Conservation (phyloP, 768 basidiomycete species). For the Sarcomyxa edulis region DNA sequence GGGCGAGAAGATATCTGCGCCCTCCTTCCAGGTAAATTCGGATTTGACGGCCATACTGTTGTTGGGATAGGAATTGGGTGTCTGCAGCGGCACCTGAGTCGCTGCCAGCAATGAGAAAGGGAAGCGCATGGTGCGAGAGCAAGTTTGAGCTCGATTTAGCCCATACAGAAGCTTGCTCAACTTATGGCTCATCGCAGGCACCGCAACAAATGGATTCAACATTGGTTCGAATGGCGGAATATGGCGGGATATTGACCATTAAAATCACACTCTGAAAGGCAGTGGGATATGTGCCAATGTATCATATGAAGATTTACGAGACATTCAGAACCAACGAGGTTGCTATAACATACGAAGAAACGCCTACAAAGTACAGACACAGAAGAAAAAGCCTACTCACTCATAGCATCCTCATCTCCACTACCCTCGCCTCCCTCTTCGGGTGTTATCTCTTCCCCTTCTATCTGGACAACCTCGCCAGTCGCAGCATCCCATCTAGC, state of each 20-base stretch:
- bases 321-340: neutral
- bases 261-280: too few species aligned
- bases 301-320: too few species aligned
- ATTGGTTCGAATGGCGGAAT: too few species aligned
- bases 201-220: too few species aligned
- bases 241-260: too few species aligned
- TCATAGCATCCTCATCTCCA: constrained; percentile 42
- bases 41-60: constrained; percentile 19
- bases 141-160: too few species aligned
- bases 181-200: too few species aligned
- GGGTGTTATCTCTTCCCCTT: constrained; percentile 32
- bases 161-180: too few species aligned
- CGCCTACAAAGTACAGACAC: constrained; percentile 1
- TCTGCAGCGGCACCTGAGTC: constrained; percentile 45
- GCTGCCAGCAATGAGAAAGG: constrained; percentile 48
- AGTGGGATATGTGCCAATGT: too few species aligned
- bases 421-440: constrained; percentile 30
- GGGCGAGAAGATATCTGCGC: constrained; percentile 59
- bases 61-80: constrained; percentile 14
- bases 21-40: constrained; percentile 57
- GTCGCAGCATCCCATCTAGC: constrained; percentile 68
- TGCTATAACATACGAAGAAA: neutral
- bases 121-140: constrained; percentile 41
- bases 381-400: constrained; percentile 33
- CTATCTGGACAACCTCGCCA: constrained; percentile 59